Conservation (phyloP, 2,329 filamentous ascomycete species). For the Clarireedia homoeocarpa region DNA sequence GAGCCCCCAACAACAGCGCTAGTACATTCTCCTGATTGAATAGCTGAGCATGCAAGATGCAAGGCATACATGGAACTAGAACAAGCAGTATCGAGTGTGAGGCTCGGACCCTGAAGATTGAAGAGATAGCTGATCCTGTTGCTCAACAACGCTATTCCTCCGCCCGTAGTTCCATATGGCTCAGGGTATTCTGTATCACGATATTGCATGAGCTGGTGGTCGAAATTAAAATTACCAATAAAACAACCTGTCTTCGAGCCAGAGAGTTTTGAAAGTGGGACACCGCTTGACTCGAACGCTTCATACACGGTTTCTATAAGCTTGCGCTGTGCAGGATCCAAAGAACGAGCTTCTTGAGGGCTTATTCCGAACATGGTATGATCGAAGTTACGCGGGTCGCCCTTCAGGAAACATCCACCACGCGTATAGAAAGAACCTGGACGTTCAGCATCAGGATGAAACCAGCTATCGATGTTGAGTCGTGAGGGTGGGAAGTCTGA, state of each 20-base stretch:
- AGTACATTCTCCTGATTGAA: constrained; percentile 33
- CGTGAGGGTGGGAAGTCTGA: constrained; percentile 16
- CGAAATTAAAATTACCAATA: constrained; percentile 12
- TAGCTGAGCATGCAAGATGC: constrained; percentile 34
- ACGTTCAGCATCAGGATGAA: constrained; percentile 8
- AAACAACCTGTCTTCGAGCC: constrained; percentile 16
- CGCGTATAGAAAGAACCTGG: constrained; percentile 11
- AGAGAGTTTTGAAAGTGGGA: constrained; percentile 1
- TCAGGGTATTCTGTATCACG: constrained; percentile 14
- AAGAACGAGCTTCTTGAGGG: background rate
- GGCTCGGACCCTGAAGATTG: constrained; percentile 28
- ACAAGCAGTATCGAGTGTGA: constrained; percentile 41
- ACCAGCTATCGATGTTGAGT: constrained; percentile 13
- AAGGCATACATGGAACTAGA: constrained; percentile 35
- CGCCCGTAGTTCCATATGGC: constrained; percentile 22
- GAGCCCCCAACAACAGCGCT: constrained; percentile 24
- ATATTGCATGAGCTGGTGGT: constrained; percentile 6
- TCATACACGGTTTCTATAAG: background rate
- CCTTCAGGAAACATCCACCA: constrained; percentile 16
- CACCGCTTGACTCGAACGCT: background rate
- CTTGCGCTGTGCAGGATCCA: constrained; percentile 3
- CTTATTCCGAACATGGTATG: constrained; percentile 2
- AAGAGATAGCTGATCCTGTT: constrained; percentile 21
- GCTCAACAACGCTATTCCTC: background rate
- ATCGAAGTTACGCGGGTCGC: constrained; percentile 21